These are phyloP conservation scores for Rhizopus arrhizus DNA, from an alignment of 371 early-diverging fungal species.

Conservation along the genomic window DNA sequence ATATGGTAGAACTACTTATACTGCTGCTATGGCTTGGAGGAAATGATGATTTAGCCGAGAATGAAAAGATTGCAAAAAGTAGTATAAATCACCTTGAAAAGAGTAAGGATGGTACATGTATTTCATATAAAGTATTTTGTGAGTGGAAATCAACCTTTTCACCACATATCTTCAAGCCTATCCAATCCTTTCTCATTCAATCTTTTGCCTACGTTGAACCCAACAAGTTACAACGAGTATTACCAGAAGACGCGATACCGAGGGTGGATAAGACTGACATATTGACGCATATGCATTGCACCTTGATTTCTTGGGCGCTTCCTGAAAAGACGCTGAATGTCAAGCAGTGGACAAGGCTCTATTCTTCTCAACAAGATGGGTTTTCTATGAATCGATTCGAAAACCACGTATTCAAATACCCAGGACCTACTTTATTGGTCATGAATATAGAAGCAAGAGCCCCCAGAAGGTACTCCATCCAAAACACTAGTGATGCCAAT, in stretches of 20 bases:
- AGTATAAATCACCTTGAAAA: slow-evolving; percentile 16
- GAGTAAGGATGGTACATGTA: slow-evolving; percentile 14
- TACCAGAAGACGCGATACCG: slow-evolving; percentile 26
- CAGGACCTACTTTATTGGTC: slow-evolving; percentile 62
- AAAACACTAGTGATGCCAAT: neutral
- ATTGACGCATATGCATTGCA: slow-evolving; percentile 41
- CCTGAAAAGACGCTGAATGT: slow-evolving; percentile 33
- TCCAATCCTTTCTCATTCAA: slow-evolving; percentile 53
- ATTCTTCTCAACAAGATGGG: slow-evolving; percentile 58
- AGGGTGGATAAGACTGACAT: slow-evolving; percentile 35
- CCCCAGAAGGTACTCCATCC: slow-evolving; percentile 2
- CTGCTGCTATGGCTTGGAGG: slow-evolving; percentile 47
- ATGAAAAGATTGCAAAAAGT: slow-evolving; percentile 9
- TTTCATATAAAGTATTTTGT: slow-evolving; percentile 29
- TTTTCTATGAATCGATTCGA: slow-evolving; percentile 72
- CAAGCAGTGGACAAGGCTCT: slow-evolving; percentile 52
- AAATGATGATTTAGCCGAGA: slow-evolving; percentile 18
- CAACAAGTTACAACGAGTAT: neutral
- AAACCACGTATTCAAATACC: slow-evolving; percentile 66
- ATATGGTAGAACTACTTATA: slow-evolving; percentile 37
- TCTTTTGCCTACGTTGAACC: slow-evolving; percentile 40
- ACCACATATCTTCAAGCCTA: slow-evolving; percentile 50
- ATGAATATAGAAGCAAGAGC: slow-evolving; percentile 39
- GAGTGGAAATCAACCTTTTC: slow-evolving; percentile 50
- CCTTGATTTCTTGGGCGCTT: slow-evolving; percentile 54